Conservation (phyloP, 345 rosid species). For the Lagerstroemia speciosa region DNA sequence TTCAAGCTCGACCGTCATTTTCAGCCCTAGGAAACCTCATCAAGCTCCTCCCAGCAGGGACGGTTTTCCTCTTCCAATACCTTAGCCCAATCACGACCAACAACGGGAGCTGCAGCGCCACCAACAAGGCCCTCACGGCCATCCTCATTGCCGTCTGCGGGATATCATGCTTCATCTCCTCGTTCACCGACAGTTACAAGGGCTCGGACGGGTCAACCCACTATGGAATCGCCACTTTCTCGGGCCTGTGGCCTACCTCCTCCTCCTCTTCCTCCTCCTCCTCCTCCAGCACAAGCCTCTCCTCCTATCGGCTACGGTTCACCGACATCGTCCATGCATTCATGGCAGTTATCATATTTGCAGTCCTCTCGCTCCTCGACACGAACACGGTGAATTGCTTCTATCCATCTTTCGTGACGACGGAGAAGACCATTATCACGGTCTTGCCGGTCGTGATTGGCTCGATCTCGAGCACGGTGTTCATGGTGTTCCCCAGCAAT, state of each 20-base stretch:
- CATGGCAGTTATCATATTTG: constrained; percentile 44
- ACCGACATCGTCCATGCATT: constrained; percentile 60
- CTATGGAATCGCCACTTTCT: constrained; percentile 50
- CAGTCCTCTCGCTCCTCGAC: constrained; percentile 46
- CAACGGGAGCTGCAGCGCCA: constrained; percentile 47
- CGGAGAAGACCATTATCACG: constrained; percentile 45
- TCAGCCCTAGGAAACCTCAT: constrained; percentile 54
- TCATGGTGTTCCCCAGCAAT: constrained; percentile 52
- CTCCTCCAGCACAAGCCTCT: constrained; percentile 10
- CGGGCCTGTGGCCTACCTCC: constrained; percentile 50
- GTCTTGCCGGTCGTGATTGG: constrained; percentile 62
- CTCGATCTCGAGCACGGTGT: constrained; percentile 31
- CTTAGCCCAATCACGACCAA: constrained; percentile 71
- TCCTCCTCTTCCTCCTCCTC: constrained; percentile 22
- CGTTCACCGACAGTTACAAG: constrained; percentile 66
- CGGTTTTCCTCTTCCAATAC: constrained; percentile 68
- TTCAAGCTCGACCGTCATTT: constrained; percentile 20
- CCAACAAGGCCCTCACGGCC: constrained; percentile 45
- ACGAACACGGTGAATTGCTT: constrained; percentile 49
- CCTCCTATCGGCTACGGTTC: constrained; percentile 38
- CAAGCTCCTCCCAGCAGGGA: constrained; percentile 86
- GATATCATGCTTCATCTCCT: constrained; percentile 49
- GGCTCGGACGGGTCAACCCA: constrained; percentile 38
- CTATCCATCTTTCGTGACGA: constrained; percentile 47
- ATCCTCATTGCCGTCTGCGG: constrained; percentile 53